phyloP scores from a whole-genome alignment of 306 rosid species.

The peach (Prunus persica) region Prunus_persica_NCBIv2 NC_034015.1:15863001-15863500 shows the following conservation, averaged over 20 bases:
- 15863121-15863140: neutral
- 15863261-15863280: neutral
- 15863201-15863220: neutral
- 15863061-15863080: neutral
- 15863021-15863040: neutral
- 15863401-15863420: neutral
- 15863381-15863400: neutral
- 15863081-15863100: neutral
- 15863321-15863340: slow-evolving; percentile 4
- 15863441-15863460: neutral
- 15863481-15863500: too few relatives aligned
- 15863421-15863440: neutral
- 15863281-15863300: neutral
- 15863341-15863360: neutral
- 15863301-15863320: neutral
- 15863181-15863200: neutral
- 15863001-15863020: too few relatives aligned
- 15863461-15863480: neutral
- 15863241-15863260: neutral
- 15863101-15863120: neutral
- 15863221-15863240: neutral
- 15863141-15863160: slow-evolving; percentile 6
- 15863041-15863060: neutral
- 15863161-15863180: neutral
- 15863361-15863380: neutral